These are phyloP conservation scores for Ricinus communis DNA, from an alignment of 345 rosid species.

Conservation along the genomic window DNA sequence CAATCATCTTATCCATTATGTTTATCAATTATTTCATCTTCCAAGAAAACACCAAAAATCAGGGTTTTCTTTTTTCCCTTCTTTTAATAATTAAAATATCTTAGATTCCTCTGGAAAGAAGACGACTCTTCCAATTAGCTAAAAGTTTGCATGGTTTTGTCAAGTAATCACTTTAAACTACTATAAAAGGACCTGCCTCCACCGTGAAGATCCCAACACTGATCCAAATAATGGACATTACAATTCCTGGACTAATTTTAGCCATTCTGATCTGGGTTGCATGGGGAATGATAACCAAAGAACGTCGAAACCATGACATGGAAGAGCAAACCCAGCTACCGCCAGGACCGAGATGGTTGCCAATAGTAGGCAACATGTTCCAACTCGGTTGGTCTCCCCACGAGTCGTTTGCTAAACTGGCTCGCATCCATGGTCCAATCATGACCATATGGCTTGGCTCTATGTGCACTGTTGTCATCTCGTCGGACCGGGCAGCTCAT, in stretches of 20 bases:
- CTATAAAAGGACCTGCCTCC: not conserved
- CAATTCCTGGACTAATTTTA: slow-evolving; percentile 28
- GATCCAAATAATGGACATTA: slow-evolving; percentile 34
- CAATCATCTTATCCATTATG: too few species aligned
- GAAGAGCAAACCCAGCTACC: slow-evolving; percentile 42
- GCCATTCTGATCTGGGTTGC: slow-evolving; percentile 41
- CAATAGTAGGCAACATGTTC: slow-evolving; percentile 65
- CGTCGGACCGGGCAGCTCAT: slow-evolving; percentile 60
- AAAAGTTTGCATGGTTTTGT: not conserved
- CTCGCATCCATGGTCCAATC: slow-evolving; percentile 58
- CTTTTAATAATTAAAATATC: too few species aligned
- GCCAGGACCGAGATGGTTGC: slow-evolving; percentile 70
- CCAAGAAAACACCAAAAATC: not conserved
- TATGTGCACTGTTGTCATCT: slow-evolving; percentile 68
- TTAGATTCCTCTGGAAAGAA: not conserved
- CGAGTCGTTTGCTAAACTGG: slow-evolving; percentile 46
- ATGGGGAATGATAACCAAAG: slow-evolving; percentile 39
- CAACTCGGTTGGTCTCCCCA: slow-evolving; percentile 60
- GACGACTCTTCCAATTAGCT: not conserved
- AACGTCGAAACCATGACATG: slow-evolving; percentile 28
- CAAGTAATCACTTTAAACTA: not conserved
- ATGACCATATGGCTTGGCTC: slow-evolving; percentile 78
- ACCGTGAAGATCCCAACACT: not conserved
- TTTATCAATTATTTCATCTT: too few species aligned
- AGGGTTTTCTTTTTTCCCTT: not conserved